Evolutionary conservation across 768 basidiomycete genomes (phyloP), one percentile per base, ranked within the genome.

Genomic region (Hemileccinum impolitum): DNA sequence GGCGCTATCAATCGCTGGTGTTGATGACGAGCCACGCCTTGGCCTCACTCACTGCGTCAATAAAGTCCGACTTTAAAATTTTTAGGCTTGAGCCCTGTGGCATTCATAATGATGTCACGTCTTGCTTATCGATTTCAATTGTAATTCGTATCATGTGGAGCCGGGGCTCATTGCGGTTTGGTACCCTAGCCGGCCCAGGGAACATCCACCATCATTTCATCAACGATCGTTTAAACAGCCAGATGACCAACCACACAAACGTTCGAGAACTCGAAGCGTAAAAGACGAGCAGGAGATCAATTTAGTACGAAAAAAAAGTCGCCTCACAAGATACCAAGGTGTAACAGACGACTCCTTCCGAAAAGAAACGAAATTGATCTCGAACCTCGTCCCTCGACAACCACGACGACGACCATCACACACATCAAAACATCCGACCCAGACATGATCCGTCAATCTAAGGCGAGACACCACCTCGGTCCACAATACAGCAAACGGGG

Each of bases 401-500:
- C 25, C 28, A 39, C 50, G 15, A 54, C 46, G 6, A 36, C 31
- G 36, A 3, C 40, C 37, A 41, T 45, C 17, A 36, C 35, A 31
- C 23, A 30, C 35, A 53, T 36, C 28, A 46, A 18, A 14, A 46
- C 43, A 45, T 43, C 48, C 52, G 15, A 49, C 54, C 39, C 41
- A 52, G 37, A 39, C 46, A 51, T 51, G 13, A 60, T 46, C 55
- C 54, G 28, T 39, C 51, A 44, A 52, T 47, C 30, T 55, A 41
- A 44, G 45, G 44, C 44, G 40, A 42, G 43, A 51, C 48, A 53
- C 51, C 54, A 45, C 26, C 50, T 55, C 53, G 48, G 58, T 52
- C 50, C 47, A 56, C 50, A 47, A 40, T 41, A 62, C 53, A 55
- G 47, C 46, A 42, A 44, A 51, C 9, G 41, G 17, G 44, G 25